Conservation (phyloP, 2,329 filamentous ascomycete species). For the Rhynchosporium graminicola region DNA sequence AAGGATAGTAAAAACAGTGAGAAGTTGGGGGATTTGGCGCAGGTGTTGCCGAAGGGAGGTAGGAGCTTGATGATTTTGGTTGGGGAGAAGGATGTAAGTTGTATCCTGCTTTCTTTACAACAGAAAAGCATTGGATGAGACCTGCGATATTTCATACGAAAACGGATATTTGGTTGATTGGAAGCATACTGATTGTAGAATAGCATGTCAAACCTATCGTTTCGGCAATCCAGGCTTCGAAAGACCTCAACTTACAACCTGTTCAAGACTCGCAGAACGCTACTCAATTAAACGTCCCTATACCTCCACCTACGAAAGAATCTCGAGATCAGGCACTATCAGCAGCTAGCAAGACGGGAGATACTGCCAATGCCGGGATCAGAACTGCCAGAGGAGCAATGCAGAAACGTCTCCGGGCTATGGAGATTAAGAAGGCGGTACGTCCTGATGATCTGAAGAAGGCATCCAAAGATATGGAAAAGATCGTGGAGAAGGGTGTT, state of each 20-base stretch:
- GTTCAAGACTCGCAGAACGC: conserved; percentile 50
- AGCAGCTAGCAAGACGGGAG: conserved; percentile 39
- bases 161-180: neutral
- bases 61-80: conserved; percentile 61
- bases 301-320: conserved; percentile 59
- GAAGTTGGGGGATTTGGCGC: conserved; percentile 62
- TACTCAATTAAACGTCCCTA: conserved; percentile 53
- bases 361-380: conserved; percentile 37
- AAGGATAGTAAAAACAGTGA: conserved; percentile 54
- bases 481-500: conserved; percentile 41
- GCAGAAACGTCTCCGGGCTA: conserved; percentile 42
- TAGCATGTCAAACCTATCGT: conserved; percentile 57
- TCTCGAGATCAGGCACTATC: conserved; percentile 45
- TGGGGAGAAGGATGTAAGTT: conserved; percentile 62
- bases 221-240: conserved; percentile 52
- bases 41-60: conserved; percentile 65
- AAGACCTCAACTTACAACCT: conserved; percentile 51
- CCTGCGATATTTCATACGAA: neutral
- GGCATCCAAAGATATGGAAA: conserved; percentile 44
- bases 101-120: neutral
- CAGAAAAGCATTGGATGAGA: neutral
- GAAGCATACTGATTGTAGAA: conserved; percentile 13
- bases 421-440: conserved; percentile 40
- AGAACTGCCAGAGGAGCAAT: conserved; percentile 40
- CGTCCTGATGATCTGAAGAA: conserved; percentile 44